Percentiles rank a stretch among this genome's conserved stretches.
phyloP scores from a whole-genome alignment of 345 rosid genomes.

The Iberis pinnata region DNA sequence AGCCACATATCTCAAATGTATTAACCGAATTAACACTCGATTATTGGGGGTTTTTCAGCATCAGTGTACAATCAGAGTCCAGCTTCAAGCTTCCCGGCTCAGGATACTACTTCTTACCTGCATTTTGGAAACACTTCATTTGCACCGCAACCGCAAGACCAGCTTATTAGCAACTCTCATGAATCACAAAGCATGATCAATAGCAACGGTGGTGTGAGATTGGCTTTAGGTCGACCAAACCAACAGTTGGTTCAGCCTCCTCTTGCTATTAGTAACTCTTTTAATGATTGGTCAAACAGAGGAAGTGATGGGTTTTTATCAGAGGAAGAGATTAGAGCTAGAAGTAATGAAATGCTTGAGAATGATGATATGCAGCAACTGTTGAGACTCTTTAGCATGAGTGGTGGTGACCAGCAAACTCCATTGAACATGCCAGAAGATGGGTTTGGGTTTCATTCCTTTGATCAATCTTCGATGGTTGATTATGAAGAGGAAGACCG shows the following conservation, averaged over 20 bases:
- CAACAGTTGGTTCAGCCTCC: conserved; percentile 29
- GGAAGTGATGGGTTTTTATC: conserved; percentile 56
- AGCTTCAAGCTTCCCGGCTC: conserved; percentile 40
- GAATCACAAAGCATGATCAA: conserved; percentile 24
- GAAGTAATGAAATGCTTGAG: conserved; percentile 84
- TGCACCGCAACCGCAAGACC: conserved; percentile 41
- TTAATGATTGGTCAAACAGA: conserved; percentile 45
- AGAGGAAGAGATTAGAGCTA: conserved; percentile 76
- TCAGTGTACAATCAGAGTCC: conserved; percentile 48
- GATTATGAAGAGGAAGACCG: conserved; percentile 40
- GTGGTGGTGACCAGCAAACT: conserved; percentile 43
- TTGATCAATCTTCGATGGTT: conserved; percentile 40
- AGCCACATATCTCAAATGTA: neutral
- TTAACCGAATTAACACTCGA: conserved; percentile 3
- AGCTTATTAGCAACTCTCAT: conserved; percentile 20
- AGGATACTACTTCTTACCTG: conserved; percentile 37
- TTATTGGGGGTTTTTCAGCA: conserved; percentile 12
- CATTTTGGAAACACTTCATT: conserved; percentile 43
- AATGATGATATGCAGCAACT: conserved; percentile 91
- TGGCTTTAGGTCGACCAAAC: conserved; percentile 35
- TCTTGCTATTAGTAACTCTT: conserved; percentile 40
- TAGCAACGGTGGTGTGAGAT: conserved; percentile 17
- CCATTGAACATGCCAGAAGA: conserved; percentile 46
- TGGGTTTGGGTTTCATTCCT: conserved; percentile 35
- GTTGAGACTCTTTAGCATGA: conserved; percentile 66